These are phyloP conservation scores for Rhynchosporium graminicola DNA, from an alignment of 2,329 filamentous ascomycete species.

Conservation along the genomic window DNA sequence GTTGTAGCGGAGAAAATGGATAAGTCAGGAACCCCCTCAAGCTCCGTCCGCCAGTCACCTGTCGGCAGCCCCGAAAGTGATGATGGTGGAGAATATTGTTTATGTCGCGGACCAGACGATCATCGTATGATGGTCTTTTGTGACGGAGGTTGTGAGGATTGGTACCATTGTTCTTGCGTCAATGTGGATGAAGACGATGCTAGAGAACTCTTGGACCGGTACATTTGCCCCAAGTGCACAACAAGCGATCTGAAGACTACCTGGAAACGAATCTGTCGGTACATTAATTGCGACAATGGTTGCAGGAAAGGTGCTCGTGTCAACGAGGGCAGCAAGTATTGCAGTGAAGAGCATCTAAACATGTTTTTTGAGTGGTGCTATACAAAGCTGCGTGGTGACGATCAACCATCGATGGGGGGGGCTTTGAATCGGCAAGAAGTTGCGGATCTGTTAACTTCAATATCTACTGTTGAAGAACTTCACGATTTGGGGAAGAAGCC, in stretches of 20 bases:
- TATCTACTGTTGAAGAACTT: conserved; percentile 28
- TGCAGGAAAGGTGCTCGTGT: conserved; percentile 38
- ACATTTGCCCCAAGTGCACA: conserved; percentile 38
- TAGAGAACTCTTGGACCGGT: conserved; percentile 38
- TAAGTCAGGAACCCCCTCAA: conserved; percentile 19
- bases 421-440: conserved; percentile 34
- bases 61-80: conserved; percentile 33
- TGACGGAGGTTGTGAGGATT: conserved; percentile 40
- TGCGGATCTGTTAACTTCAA: conserved; percentile 27
- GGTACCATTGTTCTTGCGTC: conserved; percentile 41
- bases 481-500: conserved; percentile 37
- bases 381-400: conserved; percentile 26
- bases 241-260: conserved; percentile 34
- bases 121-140: conserved; percentile 41
- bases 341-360: conserved; percentile 35
- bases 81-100: conserved; percentile 40
- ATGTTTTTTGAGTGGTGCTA: conserved; percentile 32
- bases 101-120: conserved; percentile 40
- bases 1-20: conserved; percentile 11
- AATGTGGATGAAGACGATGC: conserved; percentile 36
- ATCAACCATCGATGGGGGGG: conserved; percentile 36
- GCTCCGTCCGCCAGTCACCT: conserved; percentile 20
- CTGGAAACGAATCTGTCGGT: conserved; percentile 40
- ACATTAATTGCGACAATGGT: conserved; percentile 30
- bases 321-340: conserved; percentile 39